phyloP scores from a whole-genome alignment of 2,329 filamentous ascomycete species.

The Pseudopithomyces chartarum region DNA sequence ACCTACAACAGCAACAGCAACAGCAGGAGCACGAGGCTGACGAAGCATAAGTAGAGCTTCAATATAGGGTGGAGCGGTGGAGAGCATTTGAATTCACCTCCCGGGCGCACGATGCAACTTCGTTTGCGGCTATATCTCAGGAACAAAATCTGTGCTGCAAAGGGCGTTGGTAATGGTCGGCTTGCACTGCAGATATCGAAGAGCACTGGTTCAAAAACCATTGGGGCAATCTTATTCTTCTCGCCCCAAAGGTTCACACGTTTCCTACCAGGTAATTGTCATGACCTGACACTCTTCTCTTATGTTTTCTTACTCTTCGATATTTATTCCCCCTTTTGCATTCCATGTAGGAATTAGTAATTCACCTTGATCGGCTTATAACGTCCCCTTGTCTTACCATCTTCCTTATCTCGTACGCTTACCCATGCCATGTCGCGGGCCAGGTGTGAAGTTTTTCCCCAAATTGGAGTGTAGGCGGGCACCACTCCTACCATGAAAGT shows the following conservation, averaged over 20 bases:
- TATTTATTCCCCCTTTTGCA: conserved; percentile 48
- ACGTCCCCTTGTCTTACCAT: conserved; percentile 31
- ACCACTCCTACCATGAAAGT: not conserved
- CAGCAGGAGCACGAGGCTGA: conserved; percentile 39
- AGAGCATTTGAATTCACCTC: conserved; percentile 11
- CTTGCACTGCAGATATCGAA: conserved; percentile 33
- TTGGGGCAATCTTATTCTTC: conserved; percentile 31
- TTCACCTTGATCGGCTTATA: conserved; percentile 43
- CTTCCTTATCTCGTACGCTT: not conserved
- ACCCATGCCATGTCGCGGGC: not conserved
- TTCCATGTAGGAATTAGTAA: conserved; percentile 49
- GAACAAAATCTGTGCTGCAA: conserved; percentile 33
- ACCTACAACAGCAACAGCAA: conserved; percentile 41
- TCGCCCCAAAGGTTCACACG: conserved; percentile 31
- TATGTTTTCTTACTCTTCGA: conserved; percentile 49
- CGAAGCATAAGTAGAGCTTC: conserved; percentile 31
- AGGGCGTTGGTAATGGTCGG: conserved; percentile 41
- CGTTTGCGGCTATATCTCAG: conserved; percentile 8
- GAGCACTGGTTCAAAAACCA: conserved; percentile 26
- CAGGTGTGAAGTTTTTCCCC: not conserved
- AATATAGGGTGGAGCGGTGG: conserved; percentile 6
- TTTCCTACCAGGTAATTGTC: conserved; percentile 36
- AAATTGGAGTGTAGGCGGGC: not conserved
- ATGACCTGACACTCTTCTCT: conserved; percentile 43
- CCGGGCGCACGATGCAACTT: conserved; percentile 14